phyloP scores from a whole-genome alignment of 2,329 filamentous ascomycete genomes.

The Stemphylium beticola region DNA sequence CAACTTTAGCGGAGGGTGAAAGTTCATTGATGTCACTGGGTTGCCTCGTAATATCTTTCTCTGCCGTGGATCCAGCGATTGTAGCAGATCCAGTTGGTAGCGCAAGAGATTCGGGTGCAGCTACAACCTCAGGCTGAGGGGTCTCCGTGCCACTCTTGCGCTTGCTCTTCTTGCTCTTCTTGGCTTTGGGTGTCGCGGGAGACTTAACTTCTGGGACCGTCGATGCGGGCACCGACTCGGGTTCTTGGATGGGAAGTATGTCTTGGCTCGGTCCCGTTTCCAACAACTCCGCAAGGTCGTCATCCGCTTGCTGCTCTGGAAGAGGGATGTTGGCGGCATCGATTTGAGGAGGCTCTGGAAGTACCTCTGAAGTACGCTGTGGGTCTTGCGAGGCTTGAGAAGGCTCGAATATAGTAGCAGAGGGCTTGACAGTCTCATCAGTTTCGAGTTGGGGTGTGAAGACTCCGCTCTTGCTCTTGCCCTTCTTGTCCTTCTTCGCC shows the following conservation, averaged over 20 bases:
- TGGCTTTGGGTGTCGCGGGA: constrained; percentile 3
- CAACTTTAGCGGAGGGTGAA: neutral
- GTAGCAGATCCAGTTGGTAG: neutral
- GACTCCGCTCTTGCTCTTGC: constrained; percentile 22
- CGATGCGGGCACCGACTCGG: neutral
- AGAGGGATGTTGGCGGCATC: constrained; percentile 4
- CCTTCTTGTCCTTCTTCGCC: constrained; percentile 34
- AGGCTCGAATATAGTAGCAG: neutral
- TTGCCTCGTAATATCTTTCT: neutral
- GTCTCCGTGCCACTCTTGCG: constrained; percentile 6
- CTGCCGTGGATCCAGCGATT: neutral
- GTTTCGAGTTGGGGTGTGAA: constrained; percentile 13
- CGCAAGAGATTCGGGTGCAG: neutral
- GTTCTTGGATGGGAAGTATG: neutral
- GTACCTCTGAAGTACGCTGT: neutral
- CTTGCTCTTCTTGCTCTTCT: constrained; percentile 15
- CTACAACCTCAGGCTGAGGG: constrained; percentile 4
- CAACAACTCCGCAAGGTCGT: constrained; percentile 1
- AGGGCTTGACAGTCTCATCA: neutral
- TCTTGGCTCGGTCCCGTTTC: neutral
- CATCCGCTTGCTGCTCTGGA: neutral
- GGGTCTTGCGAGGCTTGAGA: neutral
- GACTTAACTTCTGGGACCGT: neutral
- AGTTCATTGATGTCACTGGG: neutral
- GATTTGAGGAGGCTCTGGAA: neutral